These are phyloP conservation scores for Lagenaria siceraria DNA, from an alignment of 306 rosid species.

Conservation along the genomic window DNA sequence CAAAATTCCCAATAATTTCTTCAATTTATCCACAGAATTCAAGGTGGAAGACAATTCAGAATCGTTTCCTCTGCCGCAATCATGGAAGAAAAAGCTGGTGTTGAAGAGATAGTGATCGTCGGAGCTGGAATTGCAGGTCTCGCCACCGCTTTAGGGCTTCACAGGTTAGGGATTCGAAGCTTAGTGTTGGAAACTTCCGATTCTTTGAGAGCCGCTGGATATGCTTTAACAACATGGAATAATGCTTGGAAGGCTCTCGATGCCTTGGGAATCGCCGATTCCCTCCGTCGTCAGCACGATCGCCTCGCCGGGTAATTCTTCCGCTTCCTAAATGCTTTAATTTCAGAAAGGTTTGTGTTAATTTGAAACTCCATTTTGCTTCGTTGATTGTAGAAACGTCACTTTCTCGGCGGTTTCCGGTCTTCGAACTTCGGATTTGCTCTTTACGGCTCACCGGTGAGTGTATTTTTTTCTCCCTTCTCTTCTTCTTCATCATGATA, in stretches of 20 bases:
- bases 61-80: not conserved
- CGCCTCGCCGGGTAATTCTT: slow-evolving; percentile 21
- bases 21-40: not conserved
- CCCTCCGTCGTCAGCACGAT: slow-evolving; percentile 30
- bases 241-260: slow-evolving; percentile 59
- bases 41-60: not conserved
- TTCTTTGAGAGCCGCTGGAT: slow-evolving; percentile 30
- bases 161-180: slow-evolving; percentile 42
- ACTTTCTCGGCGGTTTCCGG: slow-evolving; percentile 1
- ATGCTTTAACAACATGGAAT: slow-evolving; percentile 30
- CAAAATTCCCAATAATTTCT: not conserved
- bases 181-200: slow-evolving; percentile 44
- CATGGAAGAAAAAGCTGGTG: not conserved
- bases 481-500: no score
- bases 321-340: not conserved
- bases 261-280: slow-evolving; percentile 32
- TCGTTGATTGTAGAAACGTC: not conserved
- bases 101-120: slow-evolving; percentile 41
- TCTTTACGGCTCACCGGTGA: not conserved
- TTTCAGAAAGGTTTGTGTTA: not conserved
- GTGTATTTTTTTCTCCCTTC: no score
- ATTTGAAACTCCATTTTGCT: not conserved
- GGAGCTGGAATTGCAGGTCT: slow-evolving; percentile 67
- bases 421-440: not conserved
- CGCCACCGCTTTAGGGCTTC: slow-evolving; percentile 43